Conservation (phyloP, 2,329 filamentous ascomycete species). For the Arthroderma sp. region DNA sequence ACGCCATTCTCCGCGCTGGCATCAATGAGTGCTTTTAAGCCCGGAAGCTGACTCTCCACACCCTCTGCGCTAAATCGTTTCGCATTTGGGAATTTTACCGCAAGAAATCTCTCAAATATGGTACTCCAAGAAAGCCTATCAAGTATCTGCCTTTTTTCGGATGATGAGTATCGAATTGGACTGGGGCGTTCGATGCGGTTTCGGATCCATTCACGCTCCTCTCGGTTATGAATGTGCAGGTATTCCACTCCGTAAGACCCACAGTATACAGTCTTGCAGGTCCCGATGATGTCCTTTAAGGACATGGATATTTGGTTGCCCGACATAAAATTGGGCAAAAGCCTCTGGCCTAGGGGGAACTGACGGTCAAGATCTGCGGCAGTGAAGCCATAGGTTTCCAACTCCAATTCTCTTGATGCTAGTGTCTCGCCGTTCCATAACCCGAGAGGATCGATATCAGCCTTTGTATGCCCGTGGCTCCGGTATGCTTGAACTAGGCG, state of each 20-base stretch:
- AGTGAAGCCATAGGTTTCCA: constrained; percentile 89
- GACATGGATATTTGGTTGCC: constrained; percentile 91
- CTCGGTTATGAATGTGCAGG: constrained; percentile 94
- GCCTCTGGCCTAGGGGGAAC: constrained; percentile 84
- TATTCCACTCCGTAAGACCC: constrained; percentile 97
- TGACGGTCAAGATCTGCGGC: constrained; percentile 89
- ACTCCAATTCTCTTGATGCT: constrained; percentile 79
- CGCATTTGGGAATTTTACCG: constrained; percentile 98
- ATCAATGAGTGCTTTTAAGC: constrained; percentile 98
- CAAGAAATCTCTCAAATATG: constrained; percentile 88
- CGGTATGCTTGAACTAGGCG: constrained; percentile 94
- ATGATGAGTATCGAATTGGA: constrained; percentile 93
- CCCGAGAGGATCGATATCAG: constrained; percentile 87
- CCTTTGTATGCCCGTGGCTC: constrained; percentile 95
- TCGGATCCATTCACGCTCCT: constrained; percentile 96
- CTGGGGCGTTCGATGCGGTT: constrained; percentile 87
- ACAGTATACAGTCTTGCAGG: constrained; percentile 93
- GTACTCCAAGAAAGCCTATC: constrained; percentile 98
- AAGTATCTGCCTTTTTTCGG: constrained; percentile 95
- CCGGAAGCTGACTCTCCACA: constrained; percentile 89
- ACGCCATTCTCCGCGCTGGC: constrained; percentile 96
- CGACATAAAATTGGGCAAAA: constrained; percentile 82
- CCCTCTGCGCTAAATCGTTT: constrained; percentile 98
- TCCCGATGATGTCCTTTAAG: constrained; percentile 78
- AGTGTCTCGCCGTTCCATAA: constrained; percentile 78